These are phyloP conservation scores for Brassica rapa DNA, from an alignment of 345 rosid genomes.

Conservation along the genomic window DNA sequence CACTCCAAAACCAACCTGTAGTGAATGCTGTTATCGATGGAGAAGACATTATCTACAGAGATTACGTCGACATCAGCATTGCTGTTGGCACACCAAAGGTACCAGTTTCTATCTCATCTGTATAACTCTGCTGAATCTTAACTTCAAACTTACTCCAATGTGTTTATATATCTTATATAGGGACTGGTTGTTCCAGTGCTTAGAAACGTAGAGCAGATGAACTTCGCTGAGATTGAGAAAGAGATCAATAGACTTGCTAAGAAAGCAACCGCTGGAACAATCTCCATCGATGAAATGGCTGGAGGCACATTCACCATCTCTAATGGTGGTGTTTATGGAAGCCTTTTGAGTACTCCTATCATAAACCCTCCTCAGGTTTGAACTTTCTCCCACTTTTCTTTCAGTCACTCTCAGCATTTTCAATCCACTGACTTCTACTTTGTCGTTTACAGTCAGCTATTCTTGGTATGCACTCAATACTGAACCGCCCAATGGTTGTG, in stretches of 20 bases:
- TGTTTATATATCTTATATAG: slow-evolving; percentile 45
- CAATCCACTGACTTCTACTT: not conserved
- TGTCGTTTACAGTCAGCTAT: slow-evolving; percentile 65
- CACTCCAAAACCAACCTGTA: slow-evolving; percentile 86
- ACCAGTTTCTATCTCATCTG: slow-evolving; percentile 4
- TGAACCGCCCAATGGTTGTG: slow-evolving; percentile 80
- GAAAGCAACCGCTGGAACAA: slow-evolving; percentile 83
- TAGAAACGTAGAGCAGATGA: slow-evolving; percentile 67
- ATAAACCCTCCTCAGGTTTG: slow-evolving; percentile 96
- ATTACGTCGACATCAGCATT: slow-evolving; percentile 81
- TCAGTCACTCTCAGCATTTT: too few relatives aligned
- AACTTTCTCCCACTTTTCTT: not conserved
- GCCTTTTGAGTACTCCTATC: slow-evolving; percentile 91
- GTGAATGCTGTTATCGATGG: slow-evolving; percentile 98
- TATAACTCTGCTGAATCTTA: not conserved
- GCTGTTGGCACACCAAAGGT: slow-evolving; percentile 95
- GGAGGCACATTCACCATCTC: slow-evolving; percentile 80
- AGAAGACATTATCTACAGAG: slow-evolving; percentile 90
- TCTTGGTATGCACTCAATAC: slow-evolving; percentile 83
- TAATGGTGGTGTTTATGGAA: slow-evolving; percentile 69
- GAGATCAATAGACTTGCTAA: slow-evolving; percentile 78
- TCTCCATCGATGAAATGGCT: slow-evolving; percentile 97
- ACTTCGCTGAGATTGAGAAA: slow-evolving; percentile 89
- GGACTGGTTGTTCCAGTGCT: slow-evolving; percentile 91
- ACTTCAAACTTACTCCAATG: not conserved